These are phyloP conservation scores for Mucor sp. DNA, from an alignment of 371 early-diverging fungal species.

Conservation along the genomic window DNA sequence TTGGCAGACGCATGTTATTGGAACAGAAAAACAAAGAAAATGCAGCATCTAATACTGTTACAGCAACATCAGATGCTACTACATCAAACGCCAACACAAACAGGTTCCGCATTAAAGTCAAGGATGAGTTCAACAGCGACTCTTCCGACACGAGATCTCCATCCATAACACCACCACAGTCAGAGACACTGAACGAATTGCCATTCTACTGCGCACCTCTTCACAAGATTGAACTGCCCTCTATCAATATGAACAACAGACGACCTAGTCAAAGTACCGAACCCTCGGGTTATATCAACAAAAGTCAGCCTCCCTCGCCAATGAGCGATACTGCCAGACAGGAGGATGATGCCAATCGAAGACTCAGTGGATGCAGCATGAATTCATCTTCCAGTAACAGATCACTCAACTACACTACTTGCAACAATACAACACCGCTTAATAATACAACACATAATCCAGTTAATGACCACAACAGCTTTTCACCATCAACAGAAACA, in stretches of 20 bases:
- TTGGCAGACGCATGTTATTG: constrained; percentile 28
- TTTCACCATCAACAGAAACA: neutral
- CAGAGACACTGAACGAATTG: constrained; percentile 31
- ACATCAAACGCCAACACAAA: neutral
- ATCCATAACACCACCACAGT: neutral
- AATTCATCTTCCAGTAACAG: neutral
- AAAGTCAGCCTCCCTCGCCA: constrained; percentile 15
- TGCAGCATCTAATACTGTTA: neutral
- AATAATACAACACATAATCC: neutral
- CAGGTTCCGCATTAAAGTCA: neutral
- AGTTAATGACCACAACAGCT: neutral
- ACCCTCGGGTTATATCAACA: constrained; percentile 12
- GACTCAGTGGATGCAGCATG: constrained; percentile 1
- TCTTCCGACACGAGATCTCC: neutral
- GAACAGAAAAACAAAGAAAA: constrained; percentile 14
- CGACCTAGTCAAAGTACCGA: constrained; percentile 10
- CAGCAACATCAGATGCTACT: neutral
- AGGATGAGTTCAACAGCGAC: neutral
- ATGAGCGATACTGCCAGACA: neutral
- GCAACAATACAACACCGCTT: neutral
- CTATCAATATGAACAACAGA: constrained; percentile 18
- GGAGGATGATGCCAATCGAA: neutral
- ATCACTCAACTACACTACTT: too few species aligned
- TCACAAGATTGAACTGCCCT: constrained; percentile 35
- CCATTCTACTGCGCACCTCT: constrained; percentile 48